Evolutionary conservation across 768 basidiomycete species (phyloP), one percentile per base, ranked within the genome.

Genomic region (Leccinum ochraceum): DNA sequence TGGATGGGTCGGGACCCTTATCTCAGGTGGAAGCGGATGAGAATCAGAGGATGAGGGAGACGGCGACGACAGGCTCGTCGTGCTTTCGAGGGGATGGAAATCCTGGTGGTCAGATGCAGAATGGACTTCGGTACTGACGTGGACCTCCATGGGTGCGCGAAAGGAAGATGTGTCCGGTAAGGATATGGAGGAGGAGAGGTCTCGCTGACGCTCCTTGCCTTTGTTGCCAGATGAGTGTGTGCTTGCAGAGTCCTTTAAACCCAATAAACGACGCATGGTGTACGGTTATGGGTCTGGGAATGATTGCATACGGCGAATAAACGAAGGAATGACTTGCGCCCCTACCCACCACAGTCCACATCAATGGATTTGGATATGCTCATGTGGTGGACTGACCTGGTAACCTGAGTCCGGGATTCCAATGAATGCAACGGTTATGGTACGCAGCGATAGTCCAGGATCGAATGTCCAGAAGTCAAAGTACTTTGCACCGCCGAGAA

Each of bases 191-290:
- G 59, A 0, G 20, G 54, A 49, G 14, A 61, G 34, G 24, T 65
- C 63, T 54, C 42, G 60, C 44, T 63, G 72, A 39, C 62, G 66
- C 20, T 67, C 66, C 56, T 71, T 75, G 53, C 67, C 71, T 54
- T 75, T 32, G 49, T 52, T 62, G 5, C 55, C 44, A 20, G 60
- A 54, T n/a, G 60, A 57, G 36, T 30, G 36, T 1, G 62, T 44
- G 26, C 53, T 61, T 58, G 63, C 42, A 46, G 68, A 50, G 51
- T 67, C 64, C 57, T 74, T 74, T 57, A 72, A 68, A 22, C 74
- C 64, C 30, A 74, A 60, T 22, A 74, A 51, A 58, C 74, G 73
- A 50, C 74, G 74, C 72, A 74, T 74, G 57, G 62, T 62, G 53
- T 37, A 39, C 54, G 26, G 56, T 54, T 64, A 66, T 51, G n/a